phyloP scores from a whole-genome alignment of 2,329 filamentous ascomycete species.

The Emergomyces orientalis region DNA sequence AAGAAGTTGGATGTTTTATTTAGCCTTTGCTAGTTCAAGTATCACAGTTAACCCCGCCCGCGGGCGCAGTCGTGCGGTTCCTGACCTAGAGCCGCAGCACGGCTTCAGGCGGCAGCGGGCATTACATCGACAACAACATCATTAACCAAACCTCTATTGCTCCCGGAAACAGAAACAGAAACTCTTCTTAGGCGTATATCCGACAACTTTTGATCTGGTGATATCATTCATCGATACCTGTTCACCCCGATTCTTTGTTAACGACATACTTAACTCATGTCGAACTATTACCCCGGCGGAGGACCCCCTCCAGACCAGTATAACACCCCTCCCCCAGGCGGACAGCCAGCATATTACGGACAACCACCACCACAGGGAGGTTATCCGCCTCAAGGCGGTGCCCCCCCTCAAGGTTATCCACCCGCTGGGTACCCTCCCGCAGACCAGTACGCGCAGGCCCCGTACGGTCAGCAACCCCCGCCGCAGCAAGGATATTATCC shows the following conservation, averaged over 20 bases:
- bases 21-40: too few relatives aligned
- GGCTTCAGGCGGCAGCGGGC: neutral
- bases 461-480: constrained; percentile 14
- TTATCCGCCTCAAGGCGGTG: constrained; percentile 15
- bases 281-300: constrained; percentile 14
- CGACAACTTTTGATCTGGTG: neutral
- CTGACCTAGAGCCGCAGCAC: neutral
- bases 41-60: neutral
- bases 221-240: neutral
- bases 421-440: constrained; percentile 14
- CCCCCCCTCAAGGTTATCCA: constrained; percentile 13
- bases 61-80: neutral
- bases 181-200: too few relatives aligned
- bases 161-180: neutral
- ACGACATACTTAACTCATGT: neutral
- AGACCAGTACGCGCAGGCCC: constrained; percentile 10
- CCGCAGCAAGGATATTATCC: constrained; percentile 17
- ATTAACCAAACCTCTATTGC: neutral
- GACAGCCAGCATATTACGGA: constrained; percentile 9
- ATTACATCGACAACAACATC: neutral
- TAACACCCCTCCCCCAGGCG: neutral
- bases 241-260: neutral
- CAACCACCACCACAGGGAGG: constrained; percentile 13
- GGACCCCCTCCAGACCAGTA: constrained; percentile 12
- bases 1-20: too few relatives aligned